These are phyloP conservation scores for Vachellia pachyceras DNA, from an alignment of 306 rosid genomes.

Conservation along the genomic window DNA sequence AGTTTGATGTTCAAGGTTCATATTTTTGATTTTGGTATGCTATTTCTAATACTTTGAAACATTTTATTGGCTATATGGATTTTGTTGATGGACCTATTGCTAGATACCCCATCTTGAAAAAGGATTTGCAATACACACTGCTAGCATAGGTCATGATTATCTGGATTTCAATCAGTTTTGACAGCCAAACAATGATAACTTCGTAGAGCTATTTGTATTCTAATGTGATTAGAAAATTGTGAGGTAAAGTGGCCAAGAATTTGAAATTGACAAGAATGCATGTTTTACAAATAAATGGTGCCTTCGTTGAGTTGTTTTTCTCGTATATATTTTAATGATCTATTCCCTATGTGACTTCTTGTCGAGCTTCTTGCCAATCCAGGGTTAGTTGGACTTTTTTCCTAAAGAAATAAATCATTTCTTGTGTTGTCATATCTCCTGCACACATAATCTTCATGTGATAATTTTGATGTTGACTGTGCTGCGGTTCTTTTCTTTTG, in stretches of 20 bases:
- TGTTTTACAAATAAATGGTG: not conserved
- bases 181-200: not conserved
- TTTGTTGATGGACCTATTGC: not conserved
- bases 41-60: not conserved
- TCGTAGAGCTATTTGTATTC: not conserved
- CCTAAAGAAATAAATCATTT: not conserved
- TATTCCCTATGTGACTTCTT: not conserved
- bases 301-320: constrained; percentile 10
- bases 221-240: not conserved
- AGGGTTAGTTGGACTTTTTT: constrained; percentile 25
- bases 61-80: not conserved
- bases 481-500: constrained; percentile 13
- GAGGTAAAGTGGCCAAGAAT: not conserved
- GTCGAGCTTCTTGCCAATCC: not conserved
- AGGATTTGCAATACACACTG: not conserved
- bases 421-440: not conserved
- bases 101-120: not conserved
- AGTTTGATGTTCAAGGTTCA: constrained; percentile 5
- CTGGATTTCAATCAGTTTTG: not conserved
- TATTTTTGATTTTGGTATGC: constrained; percentile 2
- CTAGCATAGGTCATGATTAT: not conserved
- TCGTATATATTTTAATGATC: not conserved
- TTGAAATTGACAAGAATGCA: not conserved
- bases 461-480: not conserved
- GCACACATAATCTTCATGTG: not conserved